phyloP scores from a whole-genome alignment of 192 early-diverging fungal species.

The Pecoramyces ruminantium region DNA sequence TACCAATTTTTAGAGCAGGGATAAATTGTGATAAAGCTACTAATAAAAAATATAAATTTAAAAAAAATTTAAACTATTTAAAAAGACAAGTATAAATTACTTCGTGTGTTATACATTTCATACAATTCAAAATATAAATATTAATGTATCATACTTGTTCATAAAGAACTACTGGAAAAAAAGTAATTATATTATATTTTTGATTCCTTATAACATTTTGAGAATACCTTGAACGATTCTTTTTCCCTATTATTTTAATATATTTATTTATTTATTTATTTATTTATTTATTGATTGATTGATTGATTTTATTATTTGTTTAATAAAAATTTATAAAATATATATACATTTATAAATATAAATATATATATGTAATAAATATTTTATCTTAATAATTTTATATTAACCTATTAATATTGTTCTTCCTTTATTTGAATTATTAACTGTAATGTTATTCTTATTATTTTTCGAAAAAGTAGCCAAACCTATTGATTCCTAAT shows the following conservation, averaged over 20 bases:
- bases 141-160: conserved; percentile 37
- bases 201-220: conserved; percentile 78
- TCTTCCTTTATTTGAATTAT: neutral
- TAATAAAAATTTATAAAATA: no score
- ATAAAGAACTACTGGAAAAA: conserved; percentile 62
- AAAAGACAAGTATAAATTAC: no score
- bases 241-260: neutral
- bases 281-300: no score
- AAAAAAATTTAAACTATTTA: conserved; percentile 77
- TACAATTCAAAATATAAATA: no score
- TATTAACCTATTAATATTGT: neutral
- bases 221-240: conserved; percentile 6
- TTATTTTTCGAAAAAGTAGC: neutral
- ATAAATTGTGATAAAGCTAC: conserved; percentile 87
- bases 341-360: no score
- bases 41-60: conserved; percentile 86
- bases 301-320: no score
- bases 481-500: neutral
- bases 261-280: neutral
- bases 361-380: no score
- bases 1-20: conserved; percentile 66
- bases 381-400: neutral
- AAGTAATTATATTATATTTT: conserved; percentile 65
- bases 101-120: no score
- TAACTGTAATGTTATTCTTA: neutral